phyloP scores from a whole-genome alignment of 805 yeast genomes.

The Tetrapisispora pingtungensis region DNA sequence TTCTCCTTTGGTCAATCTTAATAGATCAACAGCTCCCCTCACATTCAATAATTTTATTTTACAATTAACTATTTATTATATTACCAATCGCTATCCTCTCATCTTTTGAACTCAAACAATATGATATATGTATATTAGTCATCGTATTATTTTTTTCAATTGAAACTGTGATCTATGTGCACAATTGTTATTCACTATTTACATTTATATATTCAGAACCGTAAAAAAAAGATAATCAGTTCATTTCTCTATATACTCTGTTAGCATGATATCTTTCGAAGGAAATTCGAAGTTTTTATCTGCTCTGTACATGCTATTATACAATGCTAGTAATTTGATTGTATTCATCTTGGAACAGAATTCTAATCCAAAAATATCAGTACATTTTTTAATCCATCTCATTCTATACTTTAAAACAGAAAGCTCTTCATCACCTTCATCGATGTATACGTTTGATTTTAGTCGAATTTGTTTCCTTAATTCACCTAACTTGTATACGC shows the following conservation, averaged over 20 bases:
- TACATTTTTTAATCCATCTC: slow-evolving; percentile 25
- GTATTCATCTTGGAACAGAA: slow-evolving; percentile 20
- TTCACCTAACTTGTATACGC: slow-evolving; percentile 19
- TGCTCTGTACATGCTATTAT: slow-evolving; percentile 14
- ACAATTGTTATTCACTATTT: too few relatives aligned
- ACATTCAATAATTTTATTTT: too few relatives aligned
- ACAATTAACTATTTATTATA: too few relatives aligned
- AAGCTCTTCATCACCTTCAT: not conserved
- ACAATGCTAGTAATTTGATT: slow-evolving; percentile 12
- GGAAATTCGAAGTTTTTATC: slow-evolving; percentile 11
- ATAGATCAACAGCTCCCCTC: too few relatives aligned
- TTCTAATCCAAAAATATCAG: slow-evolving; percentile 23
- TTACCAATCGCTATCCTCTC: too few relatives aligned
- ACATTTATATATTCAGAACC: too few relatives aligned
- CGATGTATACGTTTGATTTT: slow-evolving; percentile 5
- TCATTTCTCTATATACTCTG: slow-evolving; percentile 1
- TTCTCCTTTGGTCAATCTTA: too few relatives aligned
- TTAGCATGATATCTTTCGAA: slow-evolving; percentile 5
- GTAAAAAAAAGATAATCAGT: too few relatives aligned
- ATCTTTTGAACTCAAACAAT: too few relatives aligned
- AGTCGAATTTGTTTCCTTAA: slow-evolving; percentile 17
- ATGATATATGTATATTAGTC: too few relatives aligned
- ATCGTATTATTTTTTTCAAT: too few relatives aligned
- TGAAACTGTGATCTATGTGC: too few relatives aligned
- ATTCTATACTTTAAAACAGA: slow-evolving; percentile 22